Evolutionary conservation across 257 asterid species (phyloP), one percentile per base, ranked within the genome.

Genomic region (Echites panduratus): DNA sequence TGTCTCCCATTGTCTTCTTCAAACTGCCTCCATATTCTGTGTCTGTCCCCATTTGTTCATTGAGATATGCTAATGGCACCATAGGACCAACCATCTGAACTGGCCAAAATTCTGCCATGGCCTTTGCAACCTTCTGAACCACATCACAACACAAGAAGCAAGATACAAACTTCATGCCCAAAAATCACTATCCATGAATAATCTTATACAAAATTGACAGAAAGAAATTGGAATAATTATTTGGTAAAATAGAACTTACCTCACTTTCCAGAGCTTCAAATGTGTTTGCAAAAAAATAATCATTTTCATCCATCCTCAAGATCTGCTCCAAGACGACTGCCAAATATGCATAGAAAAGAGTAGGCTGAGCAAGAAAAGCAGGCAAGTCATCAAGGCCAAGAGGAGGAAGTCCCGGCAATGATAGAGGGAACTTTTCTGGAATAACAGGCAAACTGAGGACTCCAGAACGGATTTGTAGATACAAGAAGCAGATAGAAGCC

Each of bases 341-440:
- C 79, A 88, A 45, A 66, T 88, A 87, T 26, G 95, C 91, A 14
- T 90, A 89, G 71, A 85, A 78, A 61, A 85, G 85, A 17, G 81
- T 76, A 0, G 89, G 92, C 1, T 73, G 84, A 83, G 69, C 79
- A 22, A 86, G 54, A 73, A 90, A 87, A 24, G 84, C 77, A 1
- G 96, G 96, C 47, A 90, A 27, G 14, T 90, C 95, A 35, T 73
- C 66, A 0, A 79, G 17, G 38, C 81, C 70, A 71, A 87, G 64
- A 4, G 87, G 80, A 38, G 92, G 95, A 83, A 85, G 52, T 8
- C 92, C 89, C 4, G 88, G 88, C 26, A 62, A 2, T 26, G 72
- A 3, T 77, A 88, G 44, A 5, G 89, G 84, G 41, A 35, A 52
- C 0, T 80, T 81, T 7, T 77, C 72, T 10, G 68, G 19, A 0